These are phyloP conservation scores for Fusarium torreyae DNA, from an alignment of 2,329 filamentous ascomycete species.

Conservation along the genomic window DNA sequence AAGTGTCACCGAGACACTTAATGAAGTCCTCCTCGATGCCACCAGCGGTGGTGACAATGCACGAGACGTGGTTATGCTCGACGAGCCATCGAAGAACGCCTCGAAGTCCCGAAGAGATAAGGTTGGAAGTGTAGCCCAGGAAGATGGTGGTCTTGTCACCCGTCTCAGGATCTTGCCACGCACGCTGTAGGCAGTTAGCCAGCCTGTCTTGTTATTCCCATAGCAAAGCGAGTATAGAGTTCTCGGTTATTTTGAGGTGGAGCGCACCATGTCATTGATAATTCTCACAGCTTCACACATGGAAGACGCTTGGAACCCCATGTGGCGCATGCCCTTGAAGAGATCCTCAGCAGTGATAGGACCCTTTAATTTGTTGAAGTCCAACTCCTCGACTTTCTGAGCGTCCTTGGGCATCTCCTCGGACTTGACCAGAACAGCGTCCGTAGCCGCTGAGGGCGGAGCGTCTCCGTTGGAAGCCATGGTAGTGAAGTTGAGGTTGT, in stretches of 20 bases:
- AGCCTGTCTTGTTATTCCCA: neutral
- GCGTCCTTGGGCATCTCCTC: constrained; percentile 83
- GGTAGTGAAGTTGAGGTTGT: constrained; percentile 5
- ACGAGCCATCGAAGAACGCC: constrained; percentile 94
- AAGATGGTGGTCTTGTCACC: constrained; percentile 91
- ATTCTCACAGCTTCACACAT: constrained; percentile 91
- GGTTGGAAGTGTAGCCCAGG: constrained; percentile 96
- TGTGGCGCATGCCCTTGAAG: constrained; percentile 83
- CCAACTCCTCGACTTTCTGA: constrained; percentile 89
- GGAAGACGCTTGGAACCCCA: constrained; percentile 81
- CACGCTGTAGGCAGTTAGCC: constrained; percentile 64
- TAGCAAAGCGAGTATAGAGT: constrained; percentile 3
- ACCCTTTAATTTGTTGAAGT: constrained; percentile 87
- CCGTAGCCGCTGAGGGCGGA: constrained; percentile 75
- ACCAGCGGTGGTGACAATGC: constrained; percentile 94
- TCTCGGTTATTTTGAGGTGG: neutral
- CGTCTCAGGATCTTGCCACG: constrained; percentile 85
- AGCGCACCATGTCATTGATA: constrained; percentile 90
- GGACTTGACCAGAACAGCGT: constrained; percentile 89
- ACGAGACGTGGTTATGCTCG: constrained; percentile 91
- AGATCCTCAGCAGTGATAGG: constrained; percentile 90
- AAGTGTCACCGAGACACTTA: constrained; percentile 96
- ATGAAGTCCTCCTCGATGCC: constrained; percentile 98
- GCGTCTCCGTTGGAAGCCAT: constrained; percentile 56
- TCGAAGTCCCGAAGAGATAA: constrained; percentile 95